These are phyloP conservation scores for Neofusicoccum umdonicola DNA, from an alignment of 2,329 filamentous ascomycete genomes.

Conservation along the genomic window DNA sequence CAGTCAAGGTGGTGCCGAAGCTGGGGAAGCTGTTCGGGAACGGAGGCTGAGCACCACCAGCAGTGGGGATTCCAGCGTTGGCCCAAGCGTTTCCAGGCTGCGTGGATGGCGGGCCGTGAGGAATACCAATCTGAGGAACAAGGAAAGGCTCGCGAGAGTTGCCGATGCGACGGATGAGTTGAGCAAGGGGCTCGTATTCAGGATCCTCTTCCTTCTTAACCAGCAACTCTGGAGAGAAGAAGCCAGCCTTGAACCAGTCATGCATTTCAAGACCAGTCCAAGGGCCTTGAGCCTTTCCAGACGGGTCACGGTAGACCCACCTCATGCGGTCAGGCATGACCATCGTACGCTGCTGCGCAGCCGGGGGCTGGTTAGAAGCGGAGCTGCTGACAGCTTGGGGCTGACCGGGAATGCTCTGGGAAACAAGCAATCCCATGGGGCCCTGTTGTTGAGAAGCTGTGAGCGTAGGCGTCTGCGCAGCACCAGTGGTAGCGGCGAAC, in stretches of 20 bases:
- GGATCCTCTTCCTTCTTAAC: slow-evolving; percentile 93
- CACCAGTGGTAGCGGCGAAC: slow-evolving; percentile 24
- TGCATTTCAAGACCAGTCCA: slow-evolving; percentile 99
- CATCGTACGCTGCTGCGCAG: slow-evolving; percentile 78
- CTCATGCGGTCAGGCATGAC: slow-evolving; percentile 99
- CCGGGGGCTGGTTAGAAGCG: slow-evolving; percentile 65
- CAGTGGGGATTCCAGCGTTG: slow-evolving; percentile 31
- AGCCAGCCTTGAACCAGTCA: slow-evolving; percentile 98
- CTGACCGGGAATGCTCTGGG: slow-evolving; percentile 29
- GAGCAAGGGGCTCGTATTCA: slow-evolving; percentile 92
- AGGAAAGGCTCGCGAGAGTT: slow-evolving; percentile 97
- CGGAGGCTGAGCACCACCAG: slow-evolving; percentile 64
- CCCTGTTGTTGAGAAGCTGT: slow-evolving; percentile 30
- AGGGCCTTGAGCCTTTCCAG: slow-evolving; percentile 86
- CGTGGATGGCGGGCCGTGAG: slow-evolving; percentile 71
- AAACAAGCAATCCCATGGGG: slow-evolving; percentile 31
- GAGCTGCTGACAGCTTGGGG: slow-evolving; percentile 45
- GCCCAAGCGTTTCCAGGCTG: slow-evolving; percentile 47
- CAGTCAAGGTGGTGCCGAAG: slow-evolving; percentile 93
- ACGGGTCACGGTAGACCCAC: slow-evolving; percentile 96
- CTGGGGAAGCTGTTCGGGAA: slow-evolving; percentile 92
- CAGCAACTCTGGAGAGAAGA: slow-evolving; percentile 90
- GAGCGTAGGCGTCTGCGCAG: slow-evolving; percentile 25
- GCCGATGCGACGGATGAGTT: slow-evolving; percentile 91
- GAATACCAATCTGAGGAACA: slow-evolving; percentile 93